Percentiles rank a stretch among this genome's conserved stretches.
Conservation (phyloP, 1,139 yeast genomes). For the Insectozyma bohioensis region DNA sequence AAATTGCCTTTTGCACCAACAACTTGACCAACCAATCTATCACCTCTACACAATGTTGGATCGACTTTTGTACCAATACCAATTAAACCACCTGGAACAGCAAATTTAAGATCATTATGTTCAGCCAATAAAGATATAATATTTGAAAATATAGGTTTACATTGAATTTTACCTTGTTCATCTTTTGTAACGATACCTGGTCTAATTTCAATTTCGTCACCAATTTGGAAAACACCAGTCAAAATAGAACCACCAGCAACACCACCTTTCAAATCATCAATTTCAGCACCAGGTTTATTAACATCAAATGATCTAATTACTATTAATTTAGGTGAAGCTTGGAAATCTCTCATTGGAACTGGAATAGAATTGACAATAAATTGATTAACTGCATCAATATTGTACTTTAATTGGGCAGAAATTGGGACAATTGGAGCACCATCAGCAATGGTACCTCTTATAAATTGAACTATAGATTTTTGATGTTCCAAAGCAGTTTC, state of each 20-base stretch:
- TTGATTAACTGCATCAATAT: conserved; percentile 97
- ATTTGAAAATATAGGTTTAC: conserved; percentile 93
- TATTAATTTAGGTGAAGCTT: conserved; percentile 90
- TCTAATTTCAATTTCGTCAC: conserved; percentile 97
- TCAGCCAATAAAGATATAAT: conserved; percentile 96
- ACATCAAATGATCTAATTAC: conserved; percentile 99
- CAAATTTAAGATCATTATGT: conserved; percentile 95
- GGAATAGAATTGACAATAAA: conserved; percentile 95
- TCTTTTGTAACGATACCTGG: conserved; percentile 98
- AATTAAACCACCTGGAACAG: conserved; percentile 99
- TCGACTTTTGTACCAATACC: conserved; percentile 99
- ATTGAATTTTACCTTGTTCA: conserved; percentile 88
- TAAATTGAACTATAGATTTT: conserved; percentile 85
- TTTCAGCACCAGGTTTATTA: conserved; percentile 97
- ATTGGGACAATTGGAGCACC: conserved; percentile 99
- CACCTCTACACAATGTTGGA: conserved; percentile 98
- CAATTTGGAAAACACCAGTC: conserved; percentile 94
- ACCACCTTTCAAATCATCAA: conserved; percentile 97
- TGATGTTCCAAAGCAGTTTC: conserved; percentile 95
- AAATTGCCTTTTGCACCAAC: conserved; percentile 96
- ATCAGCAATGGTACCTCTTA: conserved; percentile 97
- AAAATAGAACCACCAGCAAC: conserved; percentile 99
- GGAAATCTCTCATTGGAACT: conserved; percentile 92
- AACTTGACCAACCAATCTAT: conserved; percentile 98
- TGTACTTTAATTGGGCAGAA: conserved; percentile 97